A percentile compares a stretch with the other conserved stretches of the same genome.
phyloP scores from a whole-genome alignment of 2,329 filamentous ascomycete genomes.

The Capronia coronata region DNA sequence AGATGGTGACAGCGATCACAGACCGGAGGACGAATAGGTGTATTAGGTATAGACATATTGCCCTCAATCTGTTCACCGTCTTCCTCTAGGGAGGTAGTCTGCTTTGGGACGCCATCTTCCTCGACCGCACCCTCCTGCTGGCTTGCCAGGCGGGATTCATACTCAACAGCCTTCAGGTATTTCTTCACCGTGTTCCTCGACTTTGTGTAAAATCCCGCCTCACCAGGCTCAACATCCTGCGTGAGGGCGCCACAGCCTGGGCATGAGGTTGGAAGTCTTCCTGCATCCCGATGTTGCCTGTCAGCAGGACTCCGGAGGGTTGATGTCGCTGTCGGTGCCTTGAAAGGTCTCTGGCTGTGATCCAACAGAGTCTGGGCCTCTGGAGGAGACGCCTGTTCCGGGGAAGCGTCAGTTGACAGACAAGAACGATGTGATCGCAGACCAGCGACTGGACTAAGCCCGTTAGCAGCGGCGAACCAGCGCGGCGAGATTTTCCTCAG shows the following conservation, averaged over 20 bases:
- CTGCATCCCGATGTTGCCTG: background rate
- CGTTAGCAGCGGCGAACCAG: background rate
- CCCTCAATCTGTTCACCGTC: conserved; percentile 1
- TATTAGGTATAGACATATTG: conserved; percentile 5
- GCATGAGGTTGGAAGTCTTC: conserved; percentile 46
- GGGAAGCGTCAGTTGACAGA: background rate
- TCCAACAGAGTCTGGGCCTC: background rate
- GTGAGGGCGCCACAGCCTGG: conserved; percentile 58
- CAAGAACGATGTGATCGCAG: background rate
- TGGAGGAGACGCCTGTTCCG: background rate
- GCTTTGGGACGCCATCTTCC: background rate
- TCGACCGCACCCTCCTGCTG: conserved; percentile 2
- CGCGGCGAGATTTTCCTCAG: background rate
- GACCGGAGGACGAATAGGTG: conserved; percentile 44
- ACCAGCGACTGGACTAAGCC: background rate
- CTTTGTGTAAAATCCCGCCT: conserved; percentile 53
- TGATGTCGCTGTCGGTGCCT: background rate
- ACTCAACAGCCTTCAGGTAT: conserved; percentile 17
- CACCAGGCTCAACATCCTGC: conserved; percentile 49
- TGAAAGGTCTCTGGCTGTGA: background rate
- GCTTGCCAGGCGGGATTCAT: conserved; percentile 2
- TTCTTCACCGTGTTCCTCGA: conserved; percentile 44
- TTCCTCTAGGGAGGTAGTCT: background rate
- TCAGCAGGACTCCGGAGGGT: background rate
- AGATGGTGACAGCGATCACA: conserved; percentile 86